Percentiles rank a stretch among this genome's conserved stretches.
Conservation (phyloP, 345 rosid genomes). For the Lenwebbia sp. region DNA sequence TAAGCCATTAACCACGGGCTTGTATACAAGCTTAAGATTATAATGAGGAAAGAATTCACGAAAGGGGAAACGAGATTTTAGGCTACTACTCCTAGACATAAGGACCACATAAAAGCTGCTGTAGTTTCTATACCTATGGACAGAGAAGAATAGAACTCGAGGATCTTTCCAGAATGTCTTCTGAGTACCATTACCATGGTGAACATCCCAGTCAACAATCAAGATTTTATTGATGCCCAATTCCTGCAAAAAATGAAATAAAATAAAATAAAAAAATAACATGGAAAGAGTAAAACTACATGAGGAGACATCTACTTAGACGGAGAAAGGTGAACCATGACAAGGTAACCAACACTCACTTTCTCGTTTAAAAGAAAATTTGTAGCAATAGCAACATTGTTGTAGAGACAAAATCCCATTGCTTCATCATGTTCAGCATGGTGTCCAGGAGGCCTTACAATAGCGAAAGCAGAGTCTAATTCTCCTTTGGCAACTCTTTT, state of each 20-base stretch:
- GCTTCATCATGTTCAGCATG: constrained; percentile 85
- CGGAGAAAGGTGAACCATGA: not conserved
- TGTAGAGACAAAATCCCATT: constrained; percentile 91
- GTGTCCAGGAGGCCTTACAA: constrained; percentile 99
- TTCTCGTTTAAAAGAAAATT: constrained; percentile 53
- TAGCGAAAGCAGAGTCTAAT: constrained; percentile 67
- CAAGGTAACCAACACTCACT: constrained; percentile 26
- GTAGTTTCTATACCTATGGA: constrained; percentile 57
- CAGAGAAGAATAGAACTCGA: constrained; percentile 90
- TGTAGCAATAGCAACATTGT: constrained; percentile 89
- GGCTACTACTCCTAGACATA: not conserved
- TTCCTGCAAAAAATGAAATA: constrained; percentile 32
- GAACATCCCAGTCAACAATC: constrained; percentile 98
- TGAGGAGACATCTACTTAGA: not conserved
- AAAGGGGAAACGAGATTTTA: not conserved
- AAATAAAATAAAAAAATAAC: not conserved
- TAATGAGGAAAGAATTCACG: not conserved
- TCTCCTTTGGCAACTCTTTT: constrained; percentile 83
- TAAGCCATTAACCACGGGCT: not conserved
- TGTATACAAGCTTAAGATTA: not conserved
- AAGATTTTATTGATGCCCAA: constrained; percentile 69
- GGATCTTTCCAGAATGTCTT: constrained; percentile 88
- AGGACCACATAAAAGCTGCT: not conserved
- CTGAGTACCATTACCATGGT: constrained; percentile 96
- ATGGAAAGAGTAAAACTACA: not conserved